Percentiles rank a stretch among this genome's conserved stretches.
These are phyloP conservation scores for Botrytis deweyae DNA, from an alignment of 2,329 filamentous ascomycete species.

Conservation along the genomic window DNA sequence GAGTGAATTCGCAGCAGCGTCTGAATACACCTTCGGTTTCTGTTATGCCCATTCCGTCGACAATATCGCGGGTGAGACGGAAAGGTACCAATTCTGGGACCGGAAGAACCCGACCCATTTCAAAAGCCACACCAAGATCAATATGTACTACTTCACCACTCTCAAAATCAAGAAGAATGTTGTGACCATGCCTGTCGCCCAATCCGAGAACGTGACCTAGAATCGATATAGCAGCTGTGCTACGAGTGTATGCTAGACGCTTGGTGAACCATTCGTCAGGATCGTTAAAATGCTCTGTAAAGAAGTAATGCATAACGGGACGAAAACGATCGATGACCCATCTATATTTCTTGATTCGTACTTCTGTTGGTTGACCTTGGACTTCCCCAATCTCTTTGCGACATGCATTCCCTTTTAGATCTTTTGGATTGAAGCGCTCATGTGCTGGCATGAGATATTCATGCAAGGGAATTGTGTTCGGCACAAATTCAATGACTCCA, in stretches of 20 bases:
- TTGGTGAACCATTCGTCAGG: slow-evolving; percentile 95
- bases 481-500: slow-evolving; percentile 95
- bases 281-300: slow-evolving; percentile 90
- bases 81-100: slow-evolving; percentile 97
- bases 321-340: slow-evolving; percentile 80
- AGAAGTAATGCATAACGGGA: slow-evolving; percentile 94
- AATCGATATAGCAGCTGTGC: slow-evolving; percentile 92
- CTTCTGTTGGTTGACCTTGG: slow-evolving; percentile 66
- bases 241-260: slow-evolving; percentile 86
- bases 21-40: slow-evolving; percentile 95
- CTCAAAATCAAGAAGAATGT: slow-evolving; percentile 87
- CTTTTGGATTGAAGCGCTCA: slow-evolving; percentile 78
- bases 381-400: slow-evolving; percentile 76
- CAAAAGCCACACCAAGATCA: slow-evolving; percentile 94
- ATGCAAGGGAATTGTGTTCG: slow-evolving; percentile 86
- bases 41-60: slow-evolving; percentile 95
- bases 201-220: slow-evolving; percentile 90
- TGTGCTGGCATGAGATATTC: slow-evolving; percentile 92
- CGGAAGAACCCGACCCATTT: slow-evolving; percentile 90
- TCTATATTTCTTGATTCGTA: slow-evolving; percentile 72
- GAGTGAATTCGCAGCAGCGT: slow-evolving; percentile 96
- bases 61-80: slow-evolving; percentile 86
- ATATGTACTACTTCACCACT: slow-evolving; percentile 96
- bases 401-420: slow-evolving; percentile 73
- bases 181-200: slow-evolving; percentile 93